These are phyloP conservation scores for Streptanthus diversifolius DNA, from an alignment of 345 rosid species.

Conservation along the genomic window DNA sequence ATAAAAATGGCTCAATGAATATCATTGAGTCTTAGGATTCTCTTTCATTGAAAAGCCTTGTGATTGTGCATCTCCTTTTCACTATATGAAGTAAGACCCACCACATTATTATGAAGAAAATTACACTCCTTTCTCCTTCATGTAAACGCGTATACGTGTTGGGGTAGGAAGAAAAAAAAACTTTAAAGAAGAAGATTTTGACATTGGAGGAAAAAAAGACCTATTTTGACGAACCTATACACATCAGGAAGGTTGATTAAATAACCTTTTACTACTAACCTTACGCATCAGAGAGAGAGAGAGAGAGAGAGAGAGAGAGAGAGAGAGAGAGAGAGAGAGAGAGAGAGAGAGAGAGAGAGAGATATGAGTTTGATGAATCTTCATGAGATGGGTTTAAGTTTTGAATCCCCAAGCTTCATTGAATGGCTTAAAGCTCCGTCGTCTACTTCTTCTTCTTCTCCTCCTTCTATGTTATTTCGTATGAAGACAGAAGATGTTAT, in stretches of 20 bases:
- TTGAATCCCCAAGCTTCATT: constrained; percentile 23
- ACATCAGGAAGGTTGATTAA: constrained; percentile 23
- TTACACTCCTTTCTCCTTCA: constrained; percentile 6
- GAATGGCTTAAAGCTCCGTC: constrained; percentile 34
- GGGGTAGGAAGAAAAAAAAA: constrained; percentile 28
- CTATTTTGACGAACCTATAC: constrained; percentile 17
- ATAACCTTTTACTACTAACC: constrained; percentile 13
- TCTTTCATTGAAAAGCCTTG: constrained; percentile 37
- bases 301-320: constrained; percentile 6
- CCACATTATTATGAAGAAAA: constrained; percentile 13
- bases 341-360: constrained; percentile 6
- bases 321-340: constrained; percentile 12
- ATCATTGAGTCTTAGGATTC: constrained; percentile 31
- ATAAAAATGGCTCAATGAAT: constrained; percentile 1
- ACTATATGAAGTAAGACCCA: constrained; percentile 34
- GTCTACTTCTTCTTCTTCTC: constrained; percentile 32
- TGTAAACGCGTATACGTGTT: constrained; percentile 35
- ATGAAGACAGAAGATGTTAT: constrained; percentile 25
- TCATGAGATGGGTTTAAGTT: constrained; percentile 22
- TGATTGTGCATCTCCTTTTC: constrained; percentile 36
- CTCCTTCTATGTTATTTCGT: constrained; percentile 24
- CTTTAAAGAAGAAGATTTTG: constrained; percentile 13
- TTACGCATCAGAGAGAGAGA: constrained; percentile 1
- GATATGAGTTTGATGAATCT: constrained; percentile 17
- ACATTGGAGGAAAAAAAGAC: not conserved